phyloP scores from a whole-genome alignment of 1,284 basidiomycete species.

The Sphagnurus paluster region DNA sequence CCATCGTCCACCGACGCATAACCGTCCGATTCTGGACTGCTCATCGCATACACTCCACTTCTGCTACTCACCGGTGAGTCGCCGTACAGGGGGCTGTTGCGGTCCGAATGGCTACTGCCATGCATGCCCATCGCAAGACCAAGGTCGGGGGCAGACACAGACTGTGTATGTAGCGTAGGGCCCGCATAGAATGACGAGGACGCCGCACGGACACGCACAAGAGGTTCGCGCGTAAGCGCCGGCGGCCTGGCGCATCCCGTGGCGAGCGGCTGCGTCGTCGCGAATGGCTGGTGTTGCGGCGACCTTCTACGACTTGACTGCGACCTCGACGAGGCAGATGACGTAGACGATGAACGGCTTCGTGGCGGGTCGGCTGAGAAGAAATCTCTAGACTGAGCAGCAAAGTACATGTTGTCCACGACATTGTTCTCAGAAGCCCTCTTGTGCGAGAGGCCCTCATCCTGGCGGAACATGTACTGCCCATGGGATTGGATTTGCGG shows the following conservation, averaged over 20 bases:
- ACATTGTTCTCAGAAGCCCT: no score
- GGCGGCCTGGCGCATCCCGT: constrained; percentile 7
- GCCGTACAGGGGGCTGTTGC: no score
- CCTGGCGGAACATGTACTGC: not conserved
- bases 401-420: constrained; percentile 3
- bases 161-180: no score
- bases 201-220: constrained; percentile 8
- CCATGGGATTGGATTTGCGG: not conserved
- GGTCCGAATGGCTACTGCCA: no score
- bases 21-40: constrained; percentile 8
- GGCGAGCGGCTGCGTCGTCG: constrained; percentile 9
- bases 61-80: no score
- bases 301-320: constrained; percentile 6
- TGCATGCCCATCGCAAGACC: no score
- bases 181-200: constrained; percentile 12
- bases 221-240: constrained; percentile 8
- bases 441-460: not conserved
- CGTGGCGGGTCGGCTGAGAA: constrained; percentile 9
- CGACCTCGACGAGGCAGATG: constrained; percentile 9
- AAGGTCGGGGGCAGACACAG: constrained; percentile 15
- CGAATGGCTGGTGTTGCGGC: constrained; percentile 1
- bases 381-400: not conserved
- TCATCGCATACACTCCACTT: constrained; percentile 1
- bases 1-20: constrained; percentile 7
- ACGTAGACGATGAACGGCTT: constrained; percentile 17